These are phyloP conservation scores for Wallacemonas collosoma DNA, from an alignment of 208 protist genomes.

Conservation along the genomic window DNA sequence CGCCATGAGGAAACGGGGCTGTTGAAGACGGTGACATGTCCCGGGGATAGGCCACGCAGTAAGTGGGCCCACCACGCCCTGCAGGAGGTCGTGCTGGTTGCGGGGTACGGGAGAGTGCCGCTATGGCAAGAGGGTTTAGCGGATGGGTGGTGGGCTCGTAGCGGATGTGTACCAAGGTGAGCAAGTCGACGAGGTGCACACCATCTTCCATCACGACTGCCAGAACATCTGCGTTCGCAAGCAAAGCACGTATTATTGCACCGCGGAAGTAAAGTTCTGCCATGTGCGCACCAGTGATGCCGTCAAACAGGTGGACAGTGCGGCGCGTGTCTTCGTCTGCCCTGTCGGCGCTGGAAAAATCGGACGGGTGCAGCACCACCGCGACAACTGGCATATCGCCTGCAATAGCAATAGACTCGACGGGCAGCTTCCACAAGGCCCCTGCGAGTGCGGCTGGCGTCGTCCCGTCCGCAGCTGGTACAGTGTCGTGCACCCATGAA, in stretches of 20 bases:
- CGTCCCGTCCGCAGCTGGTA: not conserved
- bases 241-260: slow-evolving; percentile 37
- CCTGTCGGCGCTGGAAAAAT: not conserved
- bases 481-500: not conserved
- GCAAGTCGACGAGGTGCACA: slow-evolving; percentile 70
- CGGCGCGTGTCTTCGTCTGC: slow-evolving; percentile 14
- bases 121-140: slow-evolving; percentile 40
- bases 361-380: slow-evolving; percentile 39
- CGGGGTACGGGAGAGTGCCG: slow-evolving; percentile 37
- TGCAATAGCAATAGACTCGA: slow-evolving; percentile 45
- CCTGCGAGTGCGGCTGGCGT: not conserved
- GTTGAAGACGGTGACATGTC: not conserved
- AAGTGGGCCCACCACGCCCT: not conserved
- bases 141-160: slow-evolving; percentile 53
- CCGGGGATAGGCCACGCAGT: slow-evolving; percentile 3
- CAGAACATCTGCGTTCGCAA: slow-evolving; percentile 47
- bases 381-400: slow-evolving; percentile 61
- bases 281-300: slow-evolving; percentile 27
- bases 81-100: slow-evolving; percentile 2
- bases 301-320: slow-evolving; percentile 61
- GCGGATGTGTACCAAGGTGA: slow-evolving; percentile 50
- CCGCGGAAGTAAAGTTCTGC: slow-evolving; percentile 69
- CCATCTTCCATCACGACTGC: slow-evolving; percentile 44
- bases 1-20: not conserved
- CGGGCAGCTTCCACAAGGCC: slow-evolving; percentile 33